Evolutionary conservation across 495 filamentous ascomycete species (phyloP), one percentile per base, ranked within the genome.

Genomic region (Daldinia childiae): DNA sequence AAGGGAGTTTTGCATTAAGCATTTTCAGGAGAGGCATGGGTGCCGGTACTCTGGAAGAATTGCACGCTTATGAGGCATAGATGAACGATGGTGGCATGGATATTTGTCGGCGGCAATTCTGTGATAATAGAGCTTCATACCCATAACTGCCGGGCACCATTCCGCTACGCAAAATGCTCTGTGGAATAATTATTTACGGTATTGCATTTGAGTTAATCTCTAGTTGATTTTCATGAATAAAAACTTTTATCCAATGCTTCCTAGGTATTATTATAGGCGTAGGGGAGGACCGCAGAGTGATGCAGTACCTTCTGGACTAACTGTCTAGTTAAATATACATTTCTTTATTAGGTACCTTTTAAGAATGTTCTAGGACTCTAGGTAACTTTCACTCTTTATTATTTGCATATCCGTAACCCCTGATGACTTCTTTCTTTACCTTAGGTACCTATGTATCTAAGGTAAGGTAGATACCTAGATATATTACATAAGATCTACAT

Each of bases 11-110:
- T 52, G 61, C 14, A 51, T 69, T 8, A 17, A 61, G 69, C 65
- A 66, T 67, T 75, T 75, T 54, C 36, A 60, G 60, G 59, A 64
- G 55, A 45, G 55, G 60, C 48, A 48, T 68, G 34, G 52, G 43
- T 15, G 45, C 38, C 3, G 36, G 39, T 50, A 43, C 57, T 55
- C 29, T 24, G 41, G 52, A 57, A 48, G 52, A 30, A 36, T 34
- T 58, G 45, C 48, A 55, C 38, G 39, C 27, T 38, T 41, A 36
- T 38, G 41, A 57, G 24, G 51, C 45, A 48, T 63, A 41, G 39
- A 50, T 58, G 39, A 38, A 38, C 9, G 41, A 29, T 5, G 43
- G 32, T 48, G 12, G 48, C 60, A 56, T 60, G 45, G 64, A 54
- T 66, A 17, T 39, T 26, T 41, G 39, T 38, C 36, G 64, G 55